Conservation (phyloP, 176 grass and related monocot species). For the Puya raimondii region DNA sequence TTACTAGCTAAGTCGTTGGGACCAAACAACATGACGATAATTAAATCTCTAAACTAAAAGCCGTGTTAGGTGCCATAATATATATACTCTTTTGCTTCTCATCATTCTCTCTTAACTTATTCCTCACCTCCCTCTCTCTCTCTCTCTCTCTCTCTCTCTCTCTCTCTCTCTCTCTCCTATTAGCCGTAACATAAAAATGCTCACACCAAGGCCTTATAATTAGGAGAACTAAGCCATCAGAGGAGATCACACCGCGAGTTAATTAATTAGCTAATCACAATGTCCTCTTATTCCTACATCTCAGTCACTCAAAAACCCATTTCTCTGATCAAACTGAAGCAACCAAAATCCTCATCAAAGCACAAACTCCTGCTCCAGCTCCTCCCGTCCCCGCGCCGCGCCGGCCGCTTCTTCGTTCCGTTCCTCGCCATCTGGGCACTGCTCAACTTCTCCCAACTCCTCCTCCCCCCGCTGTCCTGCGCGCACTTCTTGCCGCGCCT, state of each 20-base stretch:
- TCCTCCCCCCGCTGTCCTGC: slow-evolving; percentile 19
- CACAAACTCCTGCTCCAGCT: not conserved
- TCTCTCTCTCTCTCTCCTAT: too few species aligned
- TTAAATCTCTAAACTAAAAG: not conserved
- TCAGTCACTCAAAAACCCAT: slow-evolving; percentile 21
- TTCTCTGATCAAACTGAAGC: slow-evolving; percentile 14
- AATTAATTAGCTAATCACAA: not conserved
- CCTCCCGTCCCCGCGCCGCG: slow-evolving; percentile 11
- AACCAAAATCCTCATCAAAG: not conserved
- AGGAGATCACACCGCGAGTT: too few species aligned
- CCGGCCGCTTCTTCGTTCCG: slow-evolving; percentile 23
- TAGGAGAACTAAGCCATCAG: too few species aligned
- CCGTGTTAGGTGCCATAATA: not conserved
- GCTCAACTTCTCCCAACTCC: slow-evolving; percentile 29
- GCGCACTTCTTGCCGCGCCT: not conserved
- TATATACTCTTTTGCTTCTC: too few species aligned
- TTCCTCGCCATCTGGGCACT: slow-evolving; percentile 29
- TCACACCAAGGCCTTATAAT: too few species aligned
- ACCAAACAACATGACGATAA: not conserved
- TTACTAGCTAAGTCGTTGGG: not conserved
- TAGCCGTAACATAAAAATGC: too few species aligned
- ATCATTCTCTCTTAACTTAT: too few species aligned
- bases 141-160: too few species aligned
- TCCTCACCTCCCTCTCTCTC: too few species aligned
- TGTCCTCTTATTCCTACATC: slow-evolving; percentile 12